A percentile compares a stretch with the other conserved stretches of the same genome.
These are phyloP conservation scores for Russula brevipes DNA, from an alignment of 768 basidiomycete genomes.

Conservation along the genomic window DNA sequence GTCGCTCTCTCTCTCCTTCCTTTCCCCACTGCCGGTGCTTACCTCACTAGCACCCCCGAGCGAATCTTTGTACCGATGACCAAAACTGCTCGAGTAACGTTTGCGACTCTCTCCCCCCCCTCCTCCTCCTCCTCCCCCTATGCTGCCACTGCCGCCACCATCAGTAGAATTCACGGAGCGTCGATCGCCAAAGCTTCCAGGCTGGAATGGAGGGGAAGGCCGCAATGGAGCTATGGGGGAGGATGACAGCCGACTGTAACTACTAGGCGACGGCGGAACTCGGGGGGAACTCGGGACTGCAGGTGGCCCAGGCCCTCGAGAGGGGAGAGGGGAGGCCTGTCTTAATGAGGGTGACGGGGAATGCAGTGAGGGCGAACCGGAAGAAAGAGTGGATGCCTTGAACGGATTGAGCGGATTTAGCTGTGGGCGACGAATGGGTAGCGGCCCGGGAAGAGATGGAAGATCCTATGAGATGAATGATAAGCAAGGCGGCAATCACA, in stretches of 20 bases:
- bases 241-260: conserved; percentile 29
- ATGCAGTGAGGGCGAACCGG: conserved; percentile 44
- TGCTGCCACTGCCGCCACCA: conserved; percentile 17
- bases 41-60: conserved; percentile 36
- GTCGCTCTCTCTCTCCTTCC: conserved; percentile 27
- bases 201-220: conserved; percentile 38
- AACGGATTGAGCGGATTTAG: conserved; percentile 43
- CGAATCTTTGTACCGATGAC: conserved; percentile 55
- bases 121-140: conserved; percentile 26
- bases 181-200: conserved; percentile 41
- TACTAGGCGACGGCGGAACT: conserved; percentile 38
- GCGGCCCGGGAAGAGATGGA: conserved; percentile 36
- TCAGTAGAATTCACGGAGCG: conserved; percentile 34
- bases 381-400: conserved; percentile 47
- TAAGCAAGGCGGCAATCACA: conserved; percentile 4
- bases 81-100: conserved; percentile 75
- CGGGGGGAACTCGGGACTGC: conserved; percentile 37
- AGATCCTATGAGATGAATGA: conserved; percentile 31
- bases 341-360: conserved; percentile 46
- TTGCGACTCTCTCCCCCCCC: conserved; percentile 37
- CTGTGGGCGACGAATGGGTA: conserved; percentile 43
- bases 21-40: conserved; percentile 38
- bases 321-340: conserved; percentile 42
- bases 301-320: conserved; percentile 34
- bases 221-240: conserved; percentile 36